Evolutionary conservation across 1,284 basidiomycete genomes (phyloP), one percentile per base, ranked within the genome.

Genomic region (Trametes hirsuta): DNA sequence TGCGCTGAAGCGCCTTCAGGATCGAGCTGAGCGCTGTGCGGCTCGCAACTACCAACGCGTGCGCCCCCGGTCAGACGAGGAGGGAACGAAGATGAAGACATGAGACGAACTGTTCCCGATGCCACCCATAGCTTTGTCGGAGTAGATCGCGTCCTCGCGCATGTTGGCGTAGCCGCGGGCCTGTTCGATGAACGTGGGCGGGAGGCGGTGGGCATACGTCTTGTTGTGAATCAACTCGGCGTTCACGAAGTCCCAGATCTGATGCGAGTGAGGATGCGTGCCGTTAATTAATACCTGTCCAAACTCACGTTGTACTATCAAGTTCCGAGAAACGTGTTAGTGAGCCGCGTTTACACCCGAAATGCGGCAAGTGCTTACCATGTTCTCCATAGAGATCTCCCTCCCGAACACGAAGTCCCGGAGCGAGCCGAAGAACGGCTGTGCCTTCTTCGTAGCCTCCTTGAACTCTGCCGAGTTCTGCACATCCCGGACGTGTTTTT

Each of bases 101-200:
- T 6, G 34, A 18, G n/a, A 58, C 55, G 49, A 48, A 89, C 87
- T 84, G 79, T 94, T 94, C 30, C 90, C 91, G 68, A 95, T 81
- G 50, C 88, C 87, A 49, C 75, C 79, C 37, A 84, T 80, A 4
- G 83, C 74, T 2, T 78, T 65, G 64, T 87, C 85, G 10, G 86
- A 86, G 77, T 94, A 95, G 65, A 93, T 73, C n/a, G 82, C 84
- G 60, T 83, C 79, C 74, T 95, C 90, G 74, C 94, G 92, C 78
- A 82, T 90, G 78, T 94, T 79, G 25, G 91, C 93, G 65, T 85
- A 83, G 61, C 77, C 79, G 60, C 84, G 87, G 45, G 88, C 86
- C 73, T 91, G 89, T 67, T 89, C 85, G 58, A 87, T 69, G 72
- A 85, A 81, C 15, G 82, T 86, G 14, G 90, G 87, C 24, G 88